phyloP scores from a whole-genome alignment of 805 yeast species.

The Metschnikowia bowlesiae region DNA sequence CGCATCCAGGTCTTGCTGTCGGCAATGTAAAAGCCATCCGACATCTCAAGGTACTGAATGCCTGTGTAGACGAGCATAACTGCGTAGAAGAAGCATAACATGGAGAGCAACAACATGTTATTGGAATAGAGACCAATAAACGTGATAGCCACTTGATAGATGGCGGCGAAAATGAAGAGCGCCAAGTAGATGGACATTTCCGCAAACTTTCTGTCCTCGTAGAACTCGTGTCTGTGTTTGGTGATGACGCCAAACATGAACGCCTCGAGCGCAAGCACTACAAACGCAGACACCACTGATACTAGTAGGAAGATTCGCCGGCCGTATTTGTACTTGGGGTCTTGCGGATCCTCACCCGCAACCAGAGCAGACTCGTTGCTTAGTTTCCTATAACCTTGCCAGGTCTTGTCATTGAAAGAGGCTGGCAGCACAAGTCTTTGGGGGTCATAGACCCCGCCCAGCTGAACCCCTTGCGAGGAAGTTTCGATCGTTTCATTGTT shows the following conservation, averaged over 20 bases:
- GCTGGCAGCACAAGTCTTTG: neutral
- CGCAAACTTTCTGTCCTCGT: slow-evolving; percentile 19
- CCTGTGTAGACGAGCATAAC: slow-evolving; percentile 46
- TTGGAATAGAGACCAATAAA: slow-evolving; percentile 34
- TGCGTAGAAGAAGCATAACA: slow-evolving; percentile 36
- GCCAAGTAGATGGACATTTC: slow-evolving; percentile 42
- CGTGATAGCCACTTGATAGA: slow-evolving; percentile 39
- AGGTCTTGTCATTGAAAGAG: neutral
- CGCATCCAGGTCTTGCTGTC: slow-evolving; percentile 22
- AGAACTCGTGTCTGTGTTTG: slow-evolving; percentile 21
- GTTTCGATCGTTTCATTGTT: neutral
- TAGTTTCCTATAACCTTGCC: neutral
- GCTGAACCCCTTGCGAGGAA: neutral
- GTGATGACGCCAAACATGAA: slow-evolving; percentile 39
- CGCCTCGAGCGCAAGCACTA: slow-evolving; percentile 33
- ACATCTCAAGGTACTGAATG: slow-evolving; percentile 41
- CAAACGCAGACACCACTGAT: slow-evolving; percentile 31
- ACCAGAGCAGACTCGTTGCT: neutral
- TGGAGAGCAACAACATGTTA: slow-evolving; percentile 37
- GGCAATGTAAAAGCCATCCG: slow-evolving; percentile 18
- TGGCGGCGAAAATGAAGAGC: slow-evolving; percentile 44
- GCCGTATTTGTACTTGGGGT: slow-evolving; percentile 2
- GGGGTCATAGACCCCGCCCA: neutral
- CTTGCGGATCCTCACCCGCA: neutral
- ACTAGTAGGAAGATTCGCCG: slow-evolving; percentile 21